phyloP scores from a whole-genome alignment of 495 filamentous ascomycete species.

The Articulospora tetracladia region DNA sequence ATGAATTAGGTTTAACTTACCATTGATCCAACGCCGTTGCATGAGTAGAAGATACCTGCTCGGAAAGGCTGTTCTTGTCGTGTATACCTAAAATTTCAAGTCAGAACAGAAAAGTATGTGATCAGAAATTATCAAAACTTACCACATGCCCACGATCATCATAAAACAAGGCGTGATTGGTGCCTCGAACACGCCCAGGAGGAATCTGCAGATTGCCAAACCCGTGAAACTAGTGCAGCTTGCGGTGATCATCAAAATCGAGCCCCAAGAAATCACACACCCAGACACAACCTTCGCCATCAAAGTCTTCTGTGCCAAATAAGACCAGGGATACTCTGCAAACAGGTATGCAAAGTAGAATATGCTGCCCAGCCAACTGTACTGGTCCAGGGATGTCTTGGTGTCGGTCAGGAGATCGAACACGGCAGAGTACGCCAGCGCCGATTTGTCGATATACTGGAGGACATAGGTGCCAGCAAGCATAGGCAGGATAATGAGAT shows the following conservation, averaged over 20 bases:
- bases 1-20: neutral
- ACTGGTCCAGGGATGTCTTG: constrained; percentile 46
- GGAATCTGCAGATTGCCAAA: constrained; percentile 33
- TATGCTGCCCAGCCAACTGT: constrained; percentile 39
- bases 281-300: constrained; percentile 37
- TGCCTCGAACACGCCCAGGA: constrained; percentile 33
- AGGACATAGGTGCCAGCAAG: constrained; percentile 49
- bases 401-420: constrained; percentile 50
- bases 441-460: constrained; percentile 56
- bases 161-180: constrained; percentile 25
- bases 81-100: constrained; percentile 19
- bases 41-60: constrained; percentile 27
- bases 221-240: constrained; percentile 31
- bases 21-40: constrained; percentile 35
- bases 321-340: constrained; percentile 46
- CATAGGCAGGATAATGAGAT: constrained; percentile 34
- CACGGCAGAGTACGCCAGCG: constrained; percentile 50
- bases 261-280: constrained; percentile 29
- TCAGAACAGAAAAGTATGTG: too few species aligned
- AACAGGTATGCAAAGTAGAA: constrained; percentile 28
- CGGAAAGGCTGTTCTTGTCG: constrained; percentile 39
- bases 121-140: too few species aligned
- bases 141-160: constrained; percentile 58
- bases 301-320: constrained; percentile 37
- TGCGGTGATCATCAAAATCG: constrained; percentile 38